Base-by-base conservation (phyloP, 257 asterid species). In the Solanum stenotomum region DNA sequence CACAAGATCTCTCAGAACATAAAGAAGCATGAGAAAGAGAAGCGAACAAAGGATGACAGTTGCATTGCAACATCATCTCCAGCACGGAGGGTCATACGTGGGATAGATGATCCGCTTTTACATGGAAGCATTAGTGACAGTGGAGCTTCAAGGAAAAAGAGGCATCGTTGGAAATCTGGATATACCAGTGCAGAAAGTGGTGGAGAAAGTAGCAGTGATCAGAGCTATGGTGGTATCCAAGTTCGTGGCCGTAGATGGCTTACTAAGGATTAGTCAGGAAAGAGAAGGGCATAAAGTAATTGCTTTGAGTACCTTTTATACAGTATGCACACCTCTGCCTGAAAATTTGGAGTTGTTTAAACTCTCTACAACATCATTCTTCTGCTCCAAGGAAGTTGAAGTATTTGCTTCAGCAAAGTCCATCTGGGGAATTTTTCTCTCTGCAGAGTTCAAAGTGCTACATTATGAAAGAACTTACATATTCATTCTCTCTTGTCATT, bases 21-120 rank as follows among this genome's bases (percentile, higher is more conserved):
- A 75, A 96, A 97, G 95, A 93, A 89, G 75, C 93, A 92, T 29
- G 96, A 94, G 37, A 93, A 89, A 92, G 96, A 92, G 67, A 92
- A 94, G 90, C 90, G 92, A 90, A 92, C 97, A 7, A 95, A 92
- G 89, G 99, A 96, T 31, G 99, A 96, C 92, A 95, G 98, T 90
- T 94, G 94, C 90, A 90, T 96, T 22, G 83, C 92, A 88, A 83
- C 94, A 14, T 90, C 98, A 2, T 88, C 97, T n/a, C 91, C 94
- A 29, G 78, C 95, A n/a, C 93, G 91, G 49, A 90, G 88, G 46
- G 93, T 95, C 65, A 97, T 97, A 87, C 91, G 94, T 63, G 99
- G 99, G 71, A 97, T 97, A 82, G 99, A 97, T 22, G 99, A 97
- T 46, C 99, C 99, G 35, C 98, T 96, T 90, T 91, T 97, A 79